Evolutionary conservation across 1,139 yeast genomes (phyloP), one percentile per base, ranked within the genome.

Genomic region (Torulaspora pretoriensis): DNA sequence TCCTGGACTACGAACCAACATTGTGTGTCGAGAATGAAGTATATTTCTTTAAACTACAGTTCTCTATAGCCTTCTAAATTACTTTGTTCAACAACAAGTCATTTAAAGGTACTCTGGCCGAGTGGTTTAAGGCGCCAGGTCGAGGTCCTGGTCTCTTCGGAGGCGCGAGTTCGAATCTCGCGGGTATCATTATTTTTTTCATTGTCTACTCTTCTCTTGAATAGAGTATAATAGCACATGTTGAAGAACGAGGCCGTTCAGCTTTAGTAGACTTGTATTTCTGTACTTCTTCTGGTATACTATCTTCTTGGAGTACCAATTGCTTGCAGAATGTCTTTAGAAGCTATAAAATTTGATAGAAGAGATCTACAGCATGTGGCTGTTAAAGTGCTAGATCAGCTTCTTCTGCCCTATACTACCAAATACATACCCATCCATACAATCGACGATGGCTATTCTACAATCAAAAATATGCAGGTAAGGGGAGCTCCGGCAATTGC

Each of bases 401-500:
- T 89, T 14, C 66, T 78, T 23, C 74, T 92, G 35, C 98, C 98
- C 0, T 89, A 87, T 56, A 73, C 82, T 45, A 78, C 95, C 1
- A 72, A 71, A 32, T 92, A 87, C 63, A 70, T 89, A 24, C 63
- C 74, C 1, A 77, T 92, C 47, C 53, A 67, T 27, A 70, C 76
- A 24, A 75, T 83, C 31, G 77, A 77, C 41, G 94, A 83, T 68
- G 97, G 95, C 2, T 88, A 69, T 64, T 72, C 74, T 22, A 95
- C 89, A 14, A 92, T 92, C 63, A 83, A 81, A 62, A 73, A 74
- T 49, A 92, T 92, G 98, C 89, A 86, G 60, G 97, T 94, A 4
- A 77, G 98, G 63, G 98, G 98, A 17, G 98, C 98, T 0, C 98
- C 98, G 0, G 97, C 97, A 2, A 92, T 92, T 60, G 97, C 97